Evolutionary conservation across 1,284 basidiomycete genomes (phyloP), one percentile per base, ranked within the genome.

Genomic region (Trichosporon sp.): DNA sequence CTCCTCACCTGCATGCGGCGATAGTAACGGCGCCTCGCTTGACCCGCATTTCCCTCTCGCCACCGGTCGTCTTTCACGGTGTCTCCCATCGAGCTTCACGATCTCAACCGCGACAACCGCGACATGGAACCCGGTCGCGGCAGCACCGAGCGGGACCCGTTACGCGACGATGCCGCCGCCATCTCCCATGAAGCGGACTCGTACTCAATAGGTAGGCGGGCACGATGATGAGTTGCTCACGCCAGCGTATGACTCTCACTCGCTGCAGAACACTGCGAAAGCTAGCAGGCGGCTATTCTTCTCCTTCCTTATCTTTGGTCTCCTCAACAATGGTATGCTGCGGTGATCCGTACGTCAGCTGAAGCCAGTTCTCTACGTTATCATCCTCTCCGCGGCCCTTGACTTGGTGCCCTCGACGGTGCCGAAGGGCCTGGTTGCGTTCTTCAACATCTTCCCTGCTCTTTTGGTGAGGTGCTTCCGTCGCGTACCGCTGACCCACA

Each of bases 341-440:
- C 1, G 11, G 12, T 6, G 11, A 14, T 6, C 12, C 12, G n/a
- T 3, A 37, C 35, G 6, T 4, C 38, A 54, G 32, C 70, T 68
- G 14, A 67, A 66, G 56, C 2, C 76, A 94, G 93, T 95, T 10
- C 86, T 94, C 71, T 97, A 98, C 83, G 96, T 98, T 43, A 92
- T 99, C 76, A 98, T 98, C 74, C 88, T 98, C 31, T 96, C 94
- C 0, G 96, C 96, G 4, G 96, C 96, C 0, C 87, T 98, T 14
- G 96, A 99, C 82, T 88, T 99, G 3, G 94, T 98, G 0, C 93
- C 96, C 3, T 89, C 92, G 0, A 89, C 91, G 3, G 94, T 92
- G 0, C 94, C 94, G 0, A 86, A 86, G 79, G 96, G 95, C n/a
- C 89, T 98, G 70, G 93, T 97, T 66, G 90, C 91, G 0, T 94